Evolutionary conservation across 768 basidiomycete species (phyloP), one percentile per base, ranked within the genome.

Genomic region (Boletus rubroflammeus): DNA sequence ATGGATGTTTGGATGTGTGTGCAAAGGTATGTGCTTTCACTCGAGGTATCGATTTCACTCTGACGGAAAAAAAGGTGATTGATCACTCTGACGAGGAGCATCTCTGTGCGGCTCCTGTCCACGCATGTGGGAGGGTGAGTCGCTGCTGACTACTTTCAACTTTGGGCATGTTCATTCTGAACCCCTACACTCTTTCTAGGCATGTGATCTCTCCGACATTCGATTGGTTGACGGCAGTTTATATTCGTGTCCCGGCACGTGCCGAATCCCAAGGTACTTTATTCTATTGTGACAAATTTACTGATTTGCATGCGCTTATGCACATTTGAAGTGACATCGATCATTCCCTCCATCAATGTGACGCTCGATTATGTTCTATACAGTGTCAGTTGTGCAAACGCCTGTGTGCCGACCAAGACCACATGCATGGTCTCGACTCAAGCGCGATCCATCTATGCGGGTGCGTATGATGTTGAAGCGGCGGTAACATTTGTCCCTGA

Each of bases 371-470:
- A 34, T 85, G 85, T 58, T 83, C 84, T 0, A 58, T 82, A 9
- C 56, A 65, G 3, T 85, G 84, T 58, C 72, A 79, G 48, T 64
- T 86, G 3, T 86, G 84, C 61, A 79, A 75, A 56, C 73, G 82
- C 15, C 68, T 81, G 19, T 85, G 84, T 55, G 68, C 75, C 1
- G 59, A 69, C 43, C 58, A 61, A 19, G 65, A 81, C 53, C 84
- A 85, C 67, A 69, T 85, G 42, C 83, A 85, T 49, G 81, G 75
- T 1, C 68, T 83, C 5, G 62, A 74, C 23, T 51, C 57, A 2
- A 62, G 51, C 5, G 68, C 72, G 0, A 53, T 76, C 26, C 83
- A 85, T 69, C 74, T 85, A 32, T 85, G 83, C 72, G 83, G 83
- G 83, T 82, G 19, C 34, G 67, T 61, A 17, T 45, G 4, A 29